Conservation (phyloP, 2,329 filamentous ascomycete species). For the Colletotrichum chlorophyti region DNA sequence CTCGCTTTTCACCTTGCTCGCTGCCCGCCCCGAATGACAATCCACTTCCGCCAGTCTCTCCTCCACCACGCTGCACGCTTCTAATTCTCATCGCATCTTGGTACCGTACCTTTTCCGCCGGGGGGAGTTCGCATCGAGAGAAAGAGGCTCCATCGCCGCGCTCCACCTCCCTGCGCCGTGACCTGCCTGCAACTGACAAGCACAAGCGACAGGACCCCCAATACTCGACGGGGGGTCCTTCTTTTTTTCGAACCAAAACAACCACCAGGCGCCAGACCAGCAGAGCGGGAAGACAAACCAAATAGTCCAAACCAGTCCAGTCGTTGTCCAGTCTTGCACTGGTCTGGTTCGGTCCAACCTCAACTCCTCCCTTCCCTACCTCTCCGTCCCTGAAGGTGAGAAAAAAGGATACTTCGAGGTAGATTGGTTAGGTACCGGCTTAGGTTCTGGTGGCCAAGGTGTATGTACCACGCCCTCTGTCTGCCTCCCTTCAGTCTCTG, state of each 20-base stretch:
- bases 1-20: no score
- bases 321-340: neutral
- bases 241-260: constrained; percentile 27
- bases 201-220: no score
- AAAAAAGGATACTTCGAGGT: no score
- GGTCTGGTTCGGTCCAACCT: constrained; percentile 23
- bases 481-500: constrained; percentile 20
- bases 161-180: constrained; percentile 22
- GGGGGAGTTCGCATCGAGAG: neutral
- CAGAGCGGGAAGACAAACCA: neutral
- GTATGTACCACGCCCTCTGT: constrained; percentile 14
- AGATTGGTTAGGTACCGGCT: no score
- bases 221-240: constrained; percentile 22
- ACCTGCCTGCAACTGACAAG: constrained; percentile 25
- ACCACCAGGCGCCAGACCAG: constrained; percentile 13
- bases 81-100: constrained; percentile 9
- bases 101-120: neutral
- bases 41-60: neutral
- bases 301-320: neutral
- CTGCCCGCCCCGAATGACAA: neutral
- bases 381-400: no score
- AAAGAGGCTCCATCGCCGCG: constrained; percentile 23
- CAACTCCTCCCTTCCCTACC: constrained; percentile 22
- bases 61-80: neutral
- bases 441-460: constrained; percentile 15